Evolutionary conservation across 306 rosid species (phyloP).

Genomic region (Pachyrhizus erosus): DNA sequence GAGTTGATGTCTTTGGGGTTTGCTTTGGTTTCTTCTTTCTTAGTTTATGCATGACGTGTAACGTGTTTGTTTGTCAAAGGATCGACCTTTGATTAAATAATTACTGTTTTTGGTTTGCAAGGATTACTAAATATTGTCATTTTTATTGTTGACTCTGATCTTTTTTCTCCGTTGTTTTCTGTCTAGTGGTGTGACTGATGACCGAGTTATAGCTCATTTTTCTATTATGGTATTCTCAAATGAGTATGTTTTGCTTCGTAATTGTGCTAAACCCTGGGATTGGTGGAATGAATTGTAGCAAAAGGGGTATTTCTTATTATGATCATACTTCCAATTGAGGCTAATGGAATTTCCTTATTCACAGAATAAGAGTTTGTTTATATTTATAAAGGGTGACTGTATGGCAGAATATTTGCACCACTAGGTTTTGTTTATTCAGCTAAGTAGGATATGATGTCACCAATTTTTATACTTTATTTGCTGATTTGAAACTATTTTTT

Average conservation of each 20-base stretch:
- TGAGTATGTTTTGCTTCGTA: neutral
- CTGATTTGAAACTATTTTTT: neutral
- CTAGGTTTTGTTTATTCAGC: neutral
- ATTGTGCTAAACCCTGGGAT: neutral
- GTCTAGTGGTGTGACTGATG: slow-evolving; percentile 14
- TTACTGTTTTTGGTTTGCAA: neutral
- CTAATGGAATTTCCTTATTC: neutral
- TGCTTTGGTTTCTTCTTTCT: slow-evolving; percentile 16
- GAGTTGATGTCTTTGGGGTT: slow-evolving; percentile 20
- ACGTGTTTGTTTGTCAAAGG: slow-evolving; percentile 13
- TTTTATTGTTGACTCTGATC: slow-evolving; percentile 20
- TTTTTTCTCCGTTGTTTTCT: slow-evolving; percentile 21
- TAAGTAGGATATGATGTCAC: neutral
- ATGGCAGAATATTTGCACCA: neutral
- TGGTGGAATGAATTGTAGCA: slow-evolving; percentile 3
- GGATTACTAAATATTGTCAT: neutral
- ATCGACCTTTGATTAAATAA: slow-evolving; percentile 13
- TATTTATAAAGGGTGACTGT: neutral
- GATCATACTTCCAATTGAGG: neutral
- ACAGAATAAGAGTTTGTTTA: neutral
- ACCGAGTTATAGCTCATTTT: neutral
- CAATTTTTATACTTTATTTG: slow-evolving; percentile 15
- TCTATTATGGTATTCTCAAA: neutral
- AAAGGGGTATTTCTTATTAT: neutral
- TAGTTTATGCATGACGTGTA: neutral